Percentiles rank a stretch among this genome's conserved stretches.
Evolutionary conservation across 2,329 filamentous ascomycete species (phyloP).

Genomic region (Pseudogymnoascus sp.): DNA sequence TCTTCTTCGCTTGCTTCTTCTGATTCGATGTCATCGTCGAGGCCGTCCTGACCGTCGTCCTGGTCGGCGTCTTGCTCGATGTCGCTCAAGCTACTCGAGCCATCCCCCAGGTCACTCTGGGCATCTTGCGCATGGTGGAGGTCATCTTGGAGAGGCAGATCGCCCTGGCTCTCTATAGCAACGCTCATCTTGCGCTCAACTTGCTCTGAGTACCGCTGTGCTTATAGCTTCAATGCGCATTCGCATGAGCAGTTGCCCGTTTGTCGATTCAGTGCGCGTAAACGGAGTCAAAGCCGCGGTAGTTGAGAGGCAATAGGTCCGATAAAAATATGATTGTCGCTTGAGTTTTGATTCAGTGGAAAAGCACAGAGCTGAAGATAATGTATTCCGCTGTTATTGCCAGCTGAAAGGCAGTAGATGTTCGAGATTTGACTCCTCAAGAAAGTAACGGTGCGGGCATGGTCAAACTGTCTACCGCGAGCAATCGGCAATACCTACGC

Average conservation of each 20-base stretch:
- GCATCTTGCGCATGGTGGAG: conserved; percentile 23
- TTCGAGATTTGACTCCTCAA: conserved; percentile 3
- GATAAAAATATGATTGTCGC: background rate
- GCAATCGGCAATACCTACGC: conserved; percentile 6
- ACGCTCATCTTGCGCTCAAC: conserved; percentile 24
- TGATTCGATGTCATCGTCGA: conserved; percentile 47
- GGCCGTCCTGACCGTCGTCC: conserved; percentile 56
- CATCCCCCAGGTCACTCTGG: conserved; percentile 44
- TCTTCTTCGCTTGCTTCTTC: conserved; percentile 32
- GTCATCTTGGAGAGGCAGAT: conserved; percentile 24
- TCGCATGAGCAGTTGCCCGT: conserved; percentile 1
- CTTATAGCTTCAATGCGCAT: background rate
- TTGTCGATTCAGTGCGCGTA: conserved; percentile 7
- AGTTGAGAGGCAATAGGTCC: background rate
- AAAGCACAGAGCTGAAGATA: background rate
- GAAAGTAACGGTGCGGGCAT: conserved; percentile 8
- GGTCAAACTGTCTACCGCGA: conserved; percentile 8
- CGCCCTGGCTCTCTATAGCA: conserved; percentile 21
- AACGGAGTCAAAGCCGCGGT: background rate
- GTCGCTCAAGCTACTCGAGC: conserved; percentile 88
- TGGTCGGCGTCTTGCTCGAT: conserved; percentile 58
- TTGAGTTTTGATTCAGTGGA: background rate
- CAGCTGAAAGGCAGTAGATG: conserved; percentile 3
- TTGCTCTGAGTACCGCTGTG: conserved; percentile 2
- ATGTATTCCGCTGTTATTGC: conserved; percentile 7